Conservation (phyloP, 257 asterid genomes). For the Przewalskia tangutica region DNA sequence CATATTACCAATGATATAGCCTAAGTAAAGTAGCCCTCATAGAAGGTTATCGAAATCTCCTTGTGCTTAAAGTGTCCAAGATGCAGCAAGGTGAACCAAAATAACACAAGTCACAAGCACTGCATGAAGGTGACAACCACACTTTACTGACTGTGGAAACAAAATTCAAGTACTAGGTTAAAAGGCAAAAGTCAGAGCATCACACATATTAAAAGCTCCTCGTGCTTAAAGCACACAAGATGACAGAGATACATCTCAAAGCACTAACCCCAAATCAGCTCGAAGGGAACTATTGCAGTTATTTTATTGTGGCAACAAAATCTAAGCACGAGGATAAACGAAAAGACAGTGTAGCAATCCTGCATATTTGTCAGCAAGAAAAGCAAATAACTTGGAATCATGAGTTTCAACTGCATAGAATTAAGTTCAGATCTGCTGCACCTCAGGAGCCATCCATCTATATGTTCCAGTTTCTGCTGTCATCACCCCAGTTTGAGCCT, state of each 20-base stretch:
- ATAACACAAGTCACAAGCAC: neutral
- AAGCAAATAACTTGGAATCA: neutral
- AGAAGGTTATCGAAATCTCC: neutral
- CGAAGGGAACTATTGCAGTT: neutral
- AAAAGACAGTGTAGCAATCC: neutral
- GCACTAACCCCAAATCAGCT: neutral
- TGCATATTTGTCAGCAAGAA: neutral
- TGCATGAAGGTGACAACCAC: neutral
- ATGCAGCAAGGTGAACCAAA: neutral
- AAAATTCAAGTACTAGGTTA: neutral
- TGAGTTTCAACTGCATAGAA: neutral
- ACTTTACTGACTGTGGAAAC: neutral
- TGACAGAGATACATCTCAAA: neutral
- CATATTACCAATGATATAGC: neutral
- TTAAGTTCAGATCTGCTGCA: slow-evolving; percentile 10
- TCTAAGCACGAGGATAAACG: neutral
- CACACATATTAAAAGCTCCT: neutral
- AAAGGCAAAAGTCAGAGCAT: neutral
- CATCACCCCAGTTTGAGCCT: slow-evolving; percentile 82
- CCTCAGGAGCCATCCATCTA: slow-evolving; percentile 99
- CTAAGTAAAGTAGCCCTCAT: neutral
- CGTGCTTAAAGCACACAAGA: neutral
- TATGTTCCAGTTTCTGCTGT: slow-evolving; percentile 99
- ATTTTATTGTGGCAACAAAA: neutral
- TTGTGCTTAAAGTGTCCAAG: neutral